Evolutionary conservation across 352 stramenopile genomes (phyloP).

Genomic region (Globisporangium paroecandrum): DNA sequence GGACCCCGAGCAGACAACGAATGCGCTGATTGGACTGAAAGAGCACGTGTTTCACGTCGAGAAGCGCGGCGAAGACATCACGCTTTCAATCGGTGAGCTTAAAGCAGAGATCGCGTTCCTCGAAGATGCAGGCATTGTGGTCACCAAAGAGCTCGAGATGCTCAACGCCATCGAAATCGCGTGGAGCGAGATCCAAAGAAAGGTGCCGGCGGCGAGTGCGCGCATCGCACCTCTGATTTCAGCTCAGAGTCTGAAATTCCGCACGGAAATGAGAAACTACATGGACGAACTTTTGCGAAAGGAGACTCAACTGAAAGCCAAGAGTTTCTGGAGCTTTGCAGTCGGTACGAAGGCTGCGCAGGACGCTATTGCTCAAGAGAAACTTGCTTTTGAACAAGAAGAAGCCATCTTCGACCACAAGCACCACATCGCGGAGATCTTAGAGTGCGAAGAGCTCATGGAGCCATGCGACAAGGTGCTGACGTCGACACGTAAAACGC

Average conservation of each 20-base stretch:
- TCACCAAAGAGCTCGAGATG: slow-evolving; percentile 57
- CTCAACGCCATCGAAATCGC: slow-evolving; percentile 45
- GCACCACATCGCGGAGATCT: slow-evolving; percentile 88
- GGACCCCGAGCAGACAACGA: slow-evolving; percentile 58
- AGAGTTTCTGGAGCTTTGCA: slow-evolving; percentile 61
- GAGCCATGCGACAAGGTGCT: slow-evolving; percentile 75
- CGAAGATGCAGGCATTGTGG: slow-evolving; percentile 46
- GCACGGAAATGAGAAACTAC: slow-evolving; percentile 80
- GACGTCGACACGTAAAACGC: slow-evolving; percentile 64
- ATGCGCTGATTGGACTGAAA: slow-evolving; percentile 67
- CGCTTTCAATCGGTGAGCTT: slow-evolving; percentile 60
- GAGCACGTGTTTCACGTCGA: slow-evolving; percentile 79
- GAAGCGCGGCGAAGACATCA: slow-evolving; percentile 63
- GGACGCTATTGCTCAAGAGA: slow-evolving; percentile 42
- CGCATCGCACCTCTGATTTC: slow-evolving; percentile 66
- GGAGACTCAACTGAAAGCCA: slow-evolving; percentile 44
- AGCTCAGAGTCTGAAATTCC: slow-evolving; percentile 59
- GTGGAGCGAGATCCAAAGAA: slow-evolving; percentile 63
- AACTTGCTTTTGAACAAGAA: slow-evolving; percentile 34
- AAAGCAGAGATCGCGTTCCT: slow-evolving; percentile 66
- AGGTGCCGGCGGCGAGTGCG: slow-evolving; percentile 57
- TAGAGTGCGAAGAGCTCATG: slow-evolving; percentile 91
- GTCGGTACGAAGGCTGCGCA: slow-evolving; percentile 41
- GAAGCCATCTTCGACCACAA: slow-evolving; percentile 45
- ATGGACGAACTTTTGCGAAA: slow-evolving; percentile 67